Conservation (phyloP, 306 rosid species). For the Vigna trinervia region DNA sequence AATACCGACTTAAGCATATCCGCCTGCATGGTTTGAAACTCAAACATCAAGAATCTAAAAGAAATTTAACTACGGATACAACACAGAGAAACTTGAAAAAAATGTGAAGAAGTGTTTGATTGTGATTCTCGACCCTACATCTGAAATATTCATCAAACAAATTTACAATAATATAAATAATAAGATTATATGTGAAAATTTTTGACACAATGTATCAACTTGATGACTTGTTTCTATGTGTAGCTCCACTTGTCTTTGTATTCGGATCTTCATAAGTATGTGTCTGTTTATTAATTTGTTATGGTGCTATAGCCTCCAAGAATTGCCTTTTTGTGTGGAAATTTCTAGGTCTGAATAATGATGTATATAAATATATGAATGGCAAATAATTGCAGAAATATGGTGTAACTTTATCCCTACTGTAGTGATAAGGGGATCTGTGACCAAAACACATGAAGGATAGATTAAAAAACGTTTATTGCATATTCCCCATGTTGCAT, state of each 20-base stretch:
- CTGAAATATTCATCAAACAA: too few species aligned
- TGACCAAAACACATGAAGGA: conserved; percentile 27
- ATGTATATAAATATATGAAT: conserved; percentile 18
- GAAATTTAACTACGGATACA: too few species aligned
- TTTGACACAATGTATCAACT: background rate
- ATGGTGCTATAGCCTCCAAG: conserved; percentile 46
- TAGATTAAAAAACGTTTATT: conserved; percentile 26
- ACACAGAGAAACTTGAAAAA: too few species aligned
- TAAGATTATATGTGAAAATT: too few species aligned
- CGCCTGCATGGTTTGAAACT: too few species aligned
- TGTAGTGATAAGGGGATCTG: conserved; percentile 18
- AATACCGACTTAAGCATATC: too few species aligned
- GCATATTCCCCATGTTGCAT: conserved; percentile 47
- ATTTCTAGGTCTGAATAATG: conserved; percentile 21
- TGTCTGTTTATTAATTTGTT: conserved; percentile 9
- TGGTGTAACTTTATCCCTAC: conserved; percentile 17
- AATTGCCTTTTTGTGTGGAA: conserved; percentile 51
- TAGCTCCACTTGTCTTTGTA: conserved; percentile 46
- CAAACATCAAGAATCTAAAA: too few species aligned
- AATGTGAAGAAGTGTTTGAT: too few species aligned
- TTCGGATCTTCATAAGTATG: conserved; percentile 21
- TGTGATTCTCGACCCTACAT: too few species aligned
- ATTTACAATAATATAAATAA: too few species aligned
- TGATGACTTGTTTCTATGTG: background rate
- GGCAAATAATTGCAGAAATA: conserved; percentile 11